Conservation (phyloP, 1,284 basidiomycete genomes). For the Malassezia psittaci region DNA sequence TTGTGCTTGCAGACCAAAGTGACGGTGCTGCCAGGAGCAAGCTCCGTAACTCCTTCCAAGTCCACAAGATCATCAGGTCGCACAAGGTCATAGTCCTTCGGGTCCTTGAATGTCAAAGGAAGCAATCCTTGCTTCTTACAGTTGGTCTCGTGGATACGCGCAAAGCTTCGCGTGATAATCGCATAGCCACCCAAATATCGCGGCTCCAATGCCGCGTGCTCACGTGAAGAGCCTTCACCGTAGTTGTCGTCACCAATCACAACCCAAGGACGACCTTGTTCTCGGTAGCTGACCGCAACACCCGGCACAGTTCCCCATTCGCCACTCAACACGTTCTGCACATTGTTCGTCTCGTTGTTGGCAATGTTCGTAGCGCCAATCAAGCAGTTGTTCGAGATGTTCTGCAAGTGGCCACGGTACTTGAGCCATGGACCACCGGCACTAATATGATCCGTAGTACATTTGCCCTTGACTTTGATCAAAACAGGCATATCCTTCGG, state of each 20-base stretch:
- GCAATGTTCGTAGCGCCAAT: constrained; percentile 90
- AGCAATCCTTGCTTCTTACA: constrained; percentile 57
- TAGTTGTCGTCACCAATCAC: constrained; percentile 75
- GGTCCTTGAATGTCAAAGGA: constrained; percentile 40
- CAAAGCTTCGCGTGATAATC: constrained; percentile 91
- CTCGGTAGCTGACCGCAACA: constrained; percentile 76
- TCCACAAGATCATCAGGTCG: constrained; percentile 37
- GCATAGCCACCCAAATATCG: constrained; percentile 91
- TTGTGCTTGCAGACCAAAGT: constrained; percentile 42
- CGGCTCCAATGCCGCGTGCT: constrained; percentile 94
- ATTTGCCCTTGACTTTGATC: constrained; percentile 99
- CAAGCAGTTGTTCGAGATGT: constrained; percentile 96
- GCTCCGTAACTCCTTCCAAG: constrained; percentile 37
- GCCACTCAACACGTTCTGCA: constrained; percentile 78
- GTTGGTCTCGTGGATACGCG: constrained; percentile 97
- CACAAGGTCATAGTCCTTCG: constrained; percentile 45
- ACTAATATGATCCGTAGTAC: constrained; percentile 65
- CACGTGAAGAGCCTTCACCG: constrained; percentile 94
- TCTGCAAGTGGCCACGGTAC: constrained; percentile 96
- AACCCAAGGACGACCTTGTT: constrained; percentile 83
- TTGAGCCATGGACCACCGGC: constrained; percentile 98
- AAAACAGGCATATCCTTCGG: constrained; percentile 78
- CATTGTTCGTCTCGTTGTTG: constrained; percentile 89
- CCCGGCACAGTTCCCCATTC: constrained; percentile 76
- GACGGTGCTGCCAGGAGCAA: constrained; percentile 40